These are phyloP conservation scores for Hypoxylon perforatum DNA, from an alignment of 495 filamentous ascomycete genomes.

Conservation along the genomic window DNA sequence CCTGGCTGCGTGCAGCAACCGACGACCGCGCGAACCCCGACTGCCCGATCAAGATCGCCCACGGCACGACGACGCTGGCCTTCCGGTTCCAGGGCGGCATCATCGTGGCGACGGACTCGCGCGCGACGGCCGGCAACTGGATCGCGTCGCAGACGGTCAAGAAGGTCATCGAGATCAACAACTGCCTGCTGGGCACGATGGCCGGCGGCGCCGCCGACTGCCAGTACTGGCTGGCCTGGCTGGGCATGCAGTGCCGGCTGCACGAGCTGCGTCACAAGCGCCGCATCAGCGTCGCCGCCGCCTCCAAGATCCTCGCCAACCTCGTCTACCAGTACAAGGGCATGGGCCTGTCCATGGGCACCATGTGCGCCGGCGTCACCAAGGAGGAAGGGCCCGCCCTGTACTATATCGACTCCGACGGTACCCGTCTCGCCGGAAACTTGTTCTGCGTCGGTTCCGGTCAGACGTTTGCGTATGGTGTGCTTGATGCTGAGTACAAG, in stretches of 20 bases:
- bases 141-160: conserved; percentile 99
- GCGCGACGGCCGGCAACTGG: conserved; percentile 97
- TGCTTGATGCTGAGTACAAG: conserved; percentile 92
- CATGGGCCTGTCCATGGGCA: conserved; percentile 97
- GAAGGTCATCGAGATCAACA: conserved; percentile 97
- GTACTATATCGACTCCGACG: conserved; percentile 99
- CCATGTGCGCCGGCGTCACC: conserved; percentile 98
- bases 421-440: conserved; percentile 90
- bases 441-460: conserved; percentile 98
- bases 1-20: conserved; percentile 95
- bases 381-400: conserved; percentile 95
- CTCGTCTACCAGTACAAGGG: conserved; percentile 98
- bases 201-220: conserved; percentile 98
- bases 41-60: conserved; percentile 98
- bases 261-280: conserved; percentile 99
- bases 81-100: conserved; percentile 98
- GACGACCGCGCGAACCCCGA: conserved; percentile 96
- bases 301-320: conserved; percentile 98
- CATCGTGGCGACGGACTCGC: conserved; percentile 96
- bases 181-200: conserved; percentile 94
- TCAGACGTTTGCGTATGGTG: conserved; percentile 98
- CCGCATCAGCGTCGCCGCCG: conserved; percentile 95
- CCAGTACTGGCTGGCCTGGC: conserved; percentile 99
- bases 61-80: conserved; percentile 98
- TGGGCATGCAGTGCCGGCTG: conserved; percentile 98